Conservation (phyloP, 208 protist species). For the Strigomonas culicis region DNA sequence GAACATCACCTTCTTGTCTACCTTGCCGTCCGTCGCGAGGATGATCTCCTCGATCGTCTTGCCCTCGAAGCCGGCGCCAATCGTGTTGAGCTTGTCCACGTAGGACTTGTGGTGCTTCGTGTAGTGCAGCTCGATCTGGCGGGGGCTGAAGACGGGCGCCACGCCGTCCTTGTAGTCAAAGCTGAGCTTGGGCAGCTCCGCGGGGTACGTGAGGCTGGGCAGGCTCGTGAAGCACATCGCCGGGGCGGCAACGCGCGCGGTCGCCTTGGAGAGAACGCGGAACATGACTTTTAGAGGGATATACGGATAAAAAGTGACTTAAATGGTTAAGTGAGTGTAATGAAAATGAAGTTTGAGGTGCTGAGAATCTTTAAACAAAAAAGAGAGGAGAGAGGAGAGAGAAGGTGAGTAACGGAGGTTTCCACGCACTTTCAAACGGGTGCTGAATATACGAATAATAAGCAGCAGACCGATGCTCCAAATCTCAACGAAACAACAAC, state of each 20-base stretch:
- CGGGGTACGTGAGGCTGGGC: constrained; percentile 61
- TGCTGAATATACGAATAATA: not conserved
- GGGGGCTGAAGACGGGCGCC: constrained; percentile 62
- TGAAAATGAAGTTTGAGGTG: not conserved
- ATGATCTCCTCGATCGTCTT: constrained; percentile 88
- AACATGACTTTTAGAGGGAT: constrained; percentile 4
- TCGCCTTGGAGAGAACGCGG: not conserved
- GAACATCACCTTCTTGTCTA: constrained; percentile 75
- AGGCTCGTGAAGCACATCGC: constrained; percentile 39
- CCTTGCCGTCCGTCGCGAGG: constrained; percentile 25
- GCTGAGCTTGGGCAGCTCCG: constrained; percentile 62
- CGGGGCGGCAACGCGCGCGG: constrained; percentile 1
- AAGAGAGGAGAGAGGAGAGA: not conserved
- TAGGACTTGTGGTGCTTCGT: constrained; percentile 93
- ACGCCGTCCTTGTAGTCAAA: constrained; percentile 77
- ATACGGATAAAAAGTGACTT: not conserved
- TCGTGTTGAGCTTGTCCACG: constrained; percentile 89
- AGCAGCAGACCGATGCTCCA: too few species aligned
- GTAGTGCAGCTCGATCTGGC: constrained; percentile 91
- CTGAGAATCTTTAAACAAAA: not conserved
- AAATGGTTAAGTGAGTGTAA: not conserved
- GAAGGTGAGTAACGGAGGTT: not conserved
- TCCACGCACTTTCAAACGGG: not conserved
- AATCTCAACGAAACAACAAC: too few species aligned
- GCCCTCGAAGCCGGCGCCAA: constrained; percentile 59